Evolutionary conservation across 2,329 filamentous ascomycete genomes (phyloP).

Genomic region (Fonsecaea monophora): DNA sequence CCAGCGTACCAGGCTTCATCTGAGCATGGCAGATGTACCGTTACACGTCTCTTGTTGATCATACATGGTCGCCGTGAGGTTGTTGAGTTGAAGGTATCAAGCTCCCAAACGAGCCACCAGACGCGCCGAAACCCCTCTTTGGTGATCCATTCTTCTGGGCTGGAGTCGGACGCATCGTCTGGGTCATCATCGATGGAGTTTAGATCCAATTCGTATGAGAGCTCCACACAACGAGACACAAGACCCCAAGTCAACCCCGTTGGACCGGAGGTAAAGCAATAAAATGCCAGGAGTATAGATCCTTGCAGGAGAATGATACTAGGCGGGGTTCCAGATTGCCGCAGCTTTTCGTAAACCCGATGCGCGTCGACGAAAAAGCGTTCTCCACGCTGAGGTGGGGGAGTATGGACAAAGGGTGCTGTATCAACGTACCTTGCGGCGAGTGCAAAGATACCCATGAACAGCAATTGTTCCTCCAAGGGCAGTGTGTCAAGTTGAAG

Average conservation of each 20-base stretch:
- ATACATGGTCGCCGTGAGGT: constrained; percentile 25
- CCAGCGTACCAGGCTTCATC: constrained; percentile 29
- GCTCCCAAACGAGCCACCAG: constrained; percentile 31
- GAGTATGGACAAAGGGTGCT: constrained; percentile 9
- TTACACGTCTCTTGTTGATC: constrained; percentile 25
- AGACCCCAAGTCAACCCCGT: constrained; percentile 76
- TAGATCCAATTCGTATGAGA: constrained; percentile 87
- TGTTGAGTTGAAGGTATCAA: constrained; percentile 28
- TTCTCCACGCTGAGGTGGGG: constrained; percentile 17
- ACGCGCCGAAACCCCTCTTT: constrained; percentile 28
- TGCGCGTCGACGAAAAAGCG: constrained; percentile 22
- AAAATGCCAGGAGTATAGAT: constrained; percentile 28
- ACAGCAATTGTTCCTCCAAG: constrained; percentile 21
- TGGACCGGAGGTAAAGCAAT: constrained; percentile 31
- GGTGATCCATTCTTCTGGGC: constrained; percentile 13
- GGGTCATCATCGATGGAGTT: constrained; percentile 78
- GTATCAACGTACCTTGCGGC: constrained; percentile 24
- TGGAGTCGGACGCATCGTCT: constrained; percentile 4
- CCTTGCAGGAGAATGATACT: constrained; percentile 25
- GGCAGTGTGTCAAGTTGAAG: constrained; percentile 14
- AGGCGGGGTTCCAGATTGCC: constrained; percentile 1
- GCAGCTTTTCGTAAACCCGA: constrained; percentile 16
- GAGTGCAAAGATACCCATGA: constrained; percentile 28
- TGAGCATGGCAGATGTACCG: constrained; percentile 24
- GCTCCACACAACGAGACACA: constrained; percentile 84